Base-by-base conservation (phyloP, 2,329 filamentous ascomycete genomes). In the Fusarium siculi region DNA sequence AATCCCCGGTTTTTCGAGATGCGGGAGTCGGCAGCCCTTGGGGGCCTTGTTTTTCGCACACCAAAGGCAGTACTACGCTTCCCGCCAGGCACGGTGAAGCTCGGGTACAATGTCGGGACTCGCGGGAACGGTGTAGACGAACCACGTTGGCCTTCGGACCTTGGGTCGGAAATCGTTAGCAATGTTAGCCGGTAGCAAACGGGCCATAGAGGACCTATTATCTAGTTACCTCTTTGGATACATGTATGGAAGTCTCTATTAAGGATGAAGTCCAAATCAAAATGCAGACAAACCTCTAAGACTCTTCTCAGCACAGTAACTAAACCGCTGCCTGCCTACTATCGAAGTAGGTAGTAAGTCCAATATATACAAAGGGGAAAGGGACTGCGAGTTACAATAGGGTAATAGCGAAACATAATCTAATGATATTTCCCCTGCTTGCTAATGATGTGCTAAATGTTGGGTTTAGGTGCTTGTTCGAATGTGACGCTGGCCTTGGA, bases 171-270 rank as follows among this genome's bases (percentile, higher is more conserved):
- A 10, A n/a, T 49, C 19, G 46, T 49, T 8, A 28, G 19, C 8
- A 19, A 40, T 10, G 12, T 14, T 4, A 32, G 32, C 12, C 32
- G 4, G 32, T 14, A 32, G 28, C 6, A 5, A 28, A 28, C 28
- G 5, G 28, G 28, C 28, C 7, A 28, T 9, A 28, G 2, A 5
- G 28, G 28, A 28, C 5, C 5, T 25, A 25, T 25, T 25, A 25
- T 25, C 2, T 25, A 25, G 25, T 7, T 7, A 2, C 25, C 7
- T 25, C 25, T 2, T 25, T 25, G 2, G 2, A 25, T 25, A 25
- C 25, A 25, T 2, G 25, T 25, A 25, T 25, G 25, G 25, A 25
- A 25, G 25, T 25, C 25, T 25, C 6, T 25, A 2, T 25, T 6
- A 2, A 25, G 25, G 25, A 25, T 25, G 25, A 25, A 25, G 25